A percentile compares a stretch with the other conserved stretches of the same genome.
Conservation (phyloP, 345 rosid genomes). For the Rhodamnia rubescens region DNA sequence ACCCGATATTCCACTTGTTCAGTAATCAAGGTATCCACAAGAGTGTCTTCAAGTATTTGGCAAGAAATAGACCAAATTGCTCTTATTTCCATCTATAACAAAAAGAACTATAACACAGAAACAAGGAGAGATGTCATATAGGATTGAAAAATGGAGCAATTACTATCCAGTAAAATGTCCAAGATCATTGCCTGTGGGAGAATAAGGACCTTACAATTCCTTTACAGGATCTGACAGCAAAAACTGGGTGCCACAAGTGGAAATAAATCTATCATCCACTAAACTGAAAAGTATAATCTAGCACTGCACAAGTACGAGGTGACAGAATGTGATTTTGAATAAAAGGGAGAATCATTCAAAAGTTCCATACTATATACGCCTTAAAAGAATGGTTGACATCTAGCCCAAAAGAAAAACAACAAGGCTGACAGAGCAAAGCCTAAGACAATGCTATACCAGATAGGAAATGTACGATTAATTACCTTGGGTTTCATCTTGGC, state of each 20-base stretch:
- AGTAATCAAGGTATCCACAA: neutral
- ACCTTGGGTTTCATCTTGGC: conserved; percentile 27
- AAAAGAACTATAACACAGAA: neutral
- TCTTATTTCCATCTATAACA: neutral
- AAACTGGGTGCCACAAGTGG: neutral
- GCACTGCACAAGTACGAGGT: neutral
- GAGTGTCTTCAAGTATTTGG: neutral
- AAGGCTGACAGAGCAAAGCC: neutral
- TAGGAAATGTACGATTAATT: neutral
- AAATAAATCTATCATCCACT: neutral
- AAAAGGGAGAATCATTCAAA: neutral
- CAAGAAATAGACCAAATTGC: neutral
- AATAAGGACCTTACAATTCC: neutral
- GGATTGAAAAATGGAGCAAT: neutral
- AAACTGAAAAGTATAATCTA: neutral
- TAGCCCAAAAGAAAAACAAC: neutral
- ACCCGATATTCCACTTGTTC: neutral
- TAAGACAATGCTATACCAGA: neutral
- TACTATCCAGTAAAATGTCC: neutral
- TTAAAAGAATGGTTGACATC: neutral
- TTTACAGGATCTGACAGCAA: neutral
- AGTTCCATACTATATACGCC: neutral
- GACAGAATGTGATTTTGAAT: neutral
- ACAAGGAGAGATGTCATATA: neutral
- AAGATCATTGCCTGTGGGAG: neutral